Evolutionary conservation across 345 rosid genomes (phyloP), one percentile per base, ranked within the genome.

Genomic region (Gossypium ekmanianum): DNA sequence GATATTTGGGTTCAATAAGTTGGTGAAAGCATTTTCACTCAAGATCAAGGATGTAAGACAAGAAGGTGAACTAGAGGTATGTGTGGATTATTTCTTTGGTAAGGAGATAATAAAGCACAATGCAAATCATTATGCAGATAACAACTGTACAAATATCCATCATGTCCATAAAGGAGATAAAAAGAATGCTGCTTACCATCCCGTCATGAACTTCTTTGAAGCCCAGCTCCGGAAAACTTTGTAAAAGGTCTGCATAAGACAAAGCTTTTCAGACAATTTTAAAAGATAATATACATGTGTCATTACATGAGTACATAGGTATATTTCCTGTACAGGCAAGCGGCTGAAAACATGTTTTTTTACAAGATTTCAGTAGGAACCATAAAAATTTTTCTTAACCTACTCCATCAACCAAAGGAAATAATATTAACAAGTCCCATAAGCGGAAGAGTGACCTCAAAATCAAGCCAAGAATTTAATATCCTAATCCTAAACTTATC

Each of bases 181-280:
- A 5, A 78, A 43, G 74, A 66, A 69, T 54, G 73, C 8, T 34
- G 6, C 84, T 0, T 80, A 93, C 99, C 98, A 93, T 89, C 99
- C 98, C 55, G 97, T 93, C 97, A 95, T 91, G 86, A 95, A 95
- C 85, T 95, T 95, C 75, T 95, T 95, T 4, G 98, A 93, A 57
- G 98, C 97, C 99, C 99, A 95, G 91, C 99, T 93, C 84, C 92
- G 81, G 75, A 92, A 75, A 70, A 95, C 88, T 81, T 89, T 93
- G 92, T 84, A 90, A 82, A 90, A 90, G 0, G 97, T 91, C 98
- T 93, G 78, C 83, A 87, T 45, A 27, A 77, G 72, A 78, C 55
- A 20, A 52, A 58, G 14, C 12, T 71, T 29, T 55, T 74, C 65
- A 74, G 69, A 14, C 56, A 14, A 13, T 3, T 51, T 51, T 1